Evolutionary conservation across 2,329 filamentous ascomycete genomes (phyloP).

Genomic region (Atkinsonella hypoxylon): DNA sequence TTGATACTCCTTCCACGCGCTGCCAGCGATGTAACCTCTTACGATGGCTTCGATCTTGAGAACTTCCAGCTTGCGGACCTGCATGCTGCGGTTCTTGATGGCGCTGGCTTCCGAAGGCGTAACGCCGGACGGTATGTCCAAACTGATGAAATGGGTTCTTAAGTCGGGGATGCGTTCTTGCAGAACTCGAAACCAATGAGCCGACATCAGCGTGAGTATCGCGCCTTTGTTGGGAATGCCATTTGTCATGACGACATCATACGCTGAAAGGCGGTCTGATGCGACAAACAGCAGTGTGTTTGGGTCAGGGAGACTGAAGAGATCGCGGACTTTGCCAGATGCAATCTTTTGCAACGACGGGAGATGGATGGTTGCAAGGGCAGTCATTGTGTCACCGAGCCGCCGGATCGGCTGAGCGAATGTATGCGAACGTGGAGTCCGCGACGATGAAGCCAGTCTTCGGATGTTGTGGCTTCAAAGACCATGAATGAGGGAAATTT

Average conservation of each 20-base stretch:
- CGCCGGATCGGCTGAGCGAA: background rate
- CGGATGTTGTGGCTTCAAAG: no score
- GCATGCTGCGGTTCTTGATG: constrained; percentile 59
- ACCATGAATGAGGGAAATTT: background rate
- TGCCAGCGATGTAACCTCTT: constrained; percentile 82
- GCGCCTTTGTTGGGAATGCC: constrained; percentile 42
- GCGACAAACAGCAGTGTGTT: constrained; percentile 67
- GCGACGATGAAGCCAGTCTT: background rate
- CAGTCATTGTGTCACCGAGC: constrained; percentile 6
- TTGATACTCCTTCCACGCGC: constrained; percentile 66
- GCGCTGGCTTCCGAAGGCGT: constrained; percentile 32
- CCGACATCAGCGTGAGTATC: constrained; percentile 32
- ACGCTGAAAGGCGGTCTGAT: constrained; percentile 86
- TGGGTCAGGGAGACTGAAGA: constrained; percentile 57
- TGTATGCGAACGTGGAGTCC: no score
- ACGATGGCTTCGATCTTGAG: constrained; percentile 32
- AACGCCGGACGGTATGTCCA: constrained; percentile 23
- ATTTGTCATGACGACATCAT: constrained; percentile 82
- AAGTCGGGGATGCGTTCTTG: constrained; percentile 32
- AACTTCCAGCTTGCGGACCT: constrained; percentile 43
- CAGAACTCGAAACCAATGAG: constrained; percentile 43
- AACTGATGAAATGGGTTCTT: constrained; percentile 39
- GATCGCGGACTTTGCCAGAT: constrained; percentile 63
- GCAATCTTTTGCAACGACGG: constrained; percentile 23
- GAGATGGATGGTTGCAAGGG: constrained; percentile 19